These are phyloP conservation scores for Astrothelium macrocarpum DNA, from an alignment of 495 filamentous ascomycete genomes.

Conservation along the genomic window DNA sequence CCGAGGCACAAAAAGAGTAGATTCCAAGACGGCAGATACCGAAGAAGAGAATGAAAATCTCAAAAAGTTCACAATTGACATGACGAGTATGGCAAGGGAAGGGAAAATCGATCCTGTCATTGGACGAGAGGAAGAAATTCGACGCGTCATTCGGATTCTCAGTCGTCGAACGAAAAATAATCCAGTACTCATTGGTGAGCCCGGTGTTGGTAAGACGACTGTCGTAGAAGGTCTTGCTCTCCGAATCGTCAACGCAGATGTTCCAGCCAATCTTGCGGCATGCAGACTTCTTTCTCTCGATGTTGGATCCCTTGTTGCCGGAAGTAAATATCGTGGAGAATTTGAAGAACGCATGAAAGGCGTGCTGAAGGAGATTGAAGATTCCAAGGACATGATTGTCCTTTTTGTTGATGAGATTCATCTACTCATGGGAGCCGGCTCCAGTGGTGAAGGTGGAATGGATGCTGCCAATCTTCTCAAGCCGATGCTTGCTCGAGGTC, in stretches of 20 bases:
- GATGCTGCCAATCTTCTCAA: slow-evolving; percentile 96
- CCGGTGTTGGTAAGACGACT: slow-evolving; percentile 96
- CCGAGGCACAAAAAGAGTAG: slow-evolving; percentile 80
- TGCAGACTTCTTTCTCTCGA: slow-evolving; percentile 92
- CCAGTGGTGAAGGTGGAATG: slow-evolving; percentile 93
- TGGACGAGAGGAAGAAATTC: slow-evolving; percentile 91
- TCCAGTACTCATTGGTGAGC: slow-evolving; percentile 89
- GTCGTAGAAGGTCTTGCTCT: slow-evolving; percentile 95
- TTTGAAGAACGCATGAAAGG: slow-evolving; percentile 99
- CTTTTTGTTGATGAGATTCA: slow-evolving; percentile 98
- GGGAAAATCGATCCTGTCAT: slow-evolving; percentile 98
- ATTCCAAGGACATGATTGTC: slow-evolving; percentile 94
- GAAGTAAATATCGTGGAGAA: slow-evolving; percentile 95
- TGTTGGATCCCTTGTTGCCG: slow-evolving; percentile 87
- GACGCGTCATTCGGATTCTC: slow-evolving; percentile 86
- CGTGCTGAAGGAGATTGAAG: slow-evolving; percentile 90
- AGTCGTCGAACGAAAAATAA: slow-evolving; percentile 97
- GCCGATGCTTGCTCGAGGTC: slow-evolving; percentile 91
- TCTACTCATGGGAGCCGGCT: slow-evolving; percentile 92
- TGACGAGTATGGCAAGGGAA: slow-evolving; percentile 87
- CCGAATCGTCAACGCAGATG: slow-evolving; percentile 89
- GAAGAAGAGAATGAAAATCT: slow-evolving; percentile 87
- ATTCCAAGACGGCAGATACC: slow-evolving; percentile 87
- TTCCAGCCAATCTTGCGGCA: slow-evolving; percentile 87
- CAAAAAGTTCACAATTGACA: slow-evolving; percentile 95